phyloP scores from a whole-genome alignment of 257 asterid genomes.

The Lantana camara region DNA sequence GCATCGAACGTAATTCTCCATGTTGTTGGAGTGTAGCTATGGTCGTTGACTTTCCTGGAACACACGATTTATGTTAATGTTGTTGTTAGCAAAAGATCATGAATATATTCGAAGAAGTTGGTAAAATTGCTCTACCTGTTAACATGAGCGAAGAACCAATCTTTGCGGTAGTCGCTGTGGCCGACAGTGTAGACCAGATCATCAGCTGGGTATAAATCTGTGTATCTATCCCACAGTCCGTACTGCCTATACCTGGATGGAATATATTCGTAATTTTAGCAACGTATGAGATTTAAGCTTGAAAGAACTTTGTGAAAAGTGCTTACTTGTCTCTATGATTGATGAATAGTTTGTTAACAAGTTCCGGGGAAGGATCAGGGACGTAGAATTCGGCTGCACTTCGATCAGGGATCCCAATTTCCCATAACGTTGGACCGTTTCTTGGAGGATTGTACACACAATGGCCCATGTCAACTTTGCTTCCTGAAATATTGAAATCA shows the following conservation, averaged over 20 bases:
- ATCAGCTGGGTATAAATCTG: conserved; percentile 45
- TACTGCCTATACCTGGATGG: conserved; percentile 54
- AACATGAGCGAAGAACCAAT: conserved; percentile 69
- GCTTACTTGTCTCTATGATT: conserved; percentile 43
- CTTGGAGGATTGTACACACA: conserved; percentile 51
- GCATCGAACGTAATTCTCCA: conserved; percentile 62
- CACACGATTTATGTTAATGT: not conserved
- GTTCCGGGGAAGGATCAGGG: conserved; percentile 48
- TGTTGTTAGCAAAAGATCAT: not conserved
- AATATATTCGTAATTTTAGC: not conserved
- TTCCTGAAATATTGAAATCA: conserved; percentile 31
- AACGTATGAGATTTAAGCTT: not conserved
- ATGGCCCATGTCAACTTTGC: conserved; percentile 25
- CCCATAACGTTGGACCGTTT: conserved; percentile 66
- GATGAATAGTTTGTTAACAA: conserved; percentile 38
- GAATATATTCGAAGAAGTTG: too few species aligned
- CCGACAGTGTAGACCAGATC: conserved; percentile 54
- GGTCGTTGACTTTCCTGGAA: conserved; percentile 39
- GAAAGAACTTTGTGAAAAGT: not conserved
- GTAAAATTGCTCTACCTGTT: conserved; percentile 50
- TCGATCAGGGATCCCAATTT: conserved; percentile 69
- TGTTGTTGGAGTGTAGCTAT: conserved; percentile 43
- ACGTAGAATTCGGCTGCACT: conserved; percentile 57
- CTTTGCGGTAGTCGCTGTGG: conserved; percentile 38
- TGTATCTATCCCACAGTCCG: conserved; percentile 60